These are phyloP conservation scores for Talaromyces islandicus DNA, from an alignment of 2,329 filamentous ascomycete species.

Conservation along the genomic window DNA sequence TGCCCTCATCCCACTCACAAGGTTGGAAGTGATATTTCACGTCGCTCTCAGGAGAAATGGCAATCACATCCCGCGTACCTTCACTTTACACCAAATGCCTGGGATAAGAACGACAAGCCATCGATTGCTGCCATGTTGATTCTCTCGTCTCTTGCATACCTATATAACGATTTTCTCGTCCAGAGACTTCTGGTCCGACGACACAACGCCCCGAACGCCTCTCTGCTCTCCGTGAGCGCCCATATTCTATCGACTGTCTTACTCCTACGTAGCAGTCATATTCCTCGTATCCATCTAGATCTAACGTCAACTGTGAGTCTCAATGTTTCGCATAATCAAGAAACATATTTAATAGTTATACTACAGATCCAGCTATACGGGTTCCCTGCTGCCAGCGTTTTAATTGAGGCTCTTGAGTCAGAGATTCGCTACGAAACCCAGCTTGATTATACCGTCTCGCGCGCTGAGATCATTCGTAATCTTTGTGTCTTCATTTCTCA, in stretches of 20 bases:
- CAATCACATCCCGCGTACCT: constrained; percentile 1
- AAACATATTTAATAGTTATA: not conserved
- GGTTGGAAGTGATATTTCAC: constrained; percentile 3
- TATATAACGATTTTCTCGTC: constrained; percentile 1
- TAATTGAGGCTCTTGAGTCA: not conserved
- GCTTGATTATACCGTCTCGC: not conserved
- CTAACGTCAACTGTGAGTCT: not conserved
- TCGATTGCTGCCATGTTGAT: not conserved
- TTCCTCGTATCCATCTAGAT: not conserved
- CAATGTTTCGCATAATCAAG: too few species aligned
- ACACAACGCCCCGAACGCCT: not conserved
- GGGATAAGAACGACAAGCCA: not conserved
- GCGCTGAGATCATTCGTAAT: constrained; percentile 1
- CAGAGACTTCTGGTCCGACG: constrained; percentile 2
- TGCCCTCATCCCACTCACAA: too few species aligned
- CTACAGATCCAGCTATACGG: constrained; percentile 2
- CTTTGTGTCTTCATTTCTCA: constrained; percentile 2
- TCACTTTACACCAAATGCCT: not conserved
- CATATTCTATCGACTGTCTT: constrained; percentile 3
- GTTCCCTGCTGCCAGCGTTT: constrained; percentile 1
- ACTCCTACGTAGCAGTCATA: not conserved
- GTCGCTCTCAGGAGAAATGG: not conserved
- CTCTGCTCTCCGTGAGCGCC: not conserved
- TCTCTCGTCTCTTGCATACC: not conserved
- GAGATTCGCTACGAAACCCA: not conserved